phyloP scores from a whole-genome alignment of 306 rosid genomes.

The Quercus cerris region DNA sequence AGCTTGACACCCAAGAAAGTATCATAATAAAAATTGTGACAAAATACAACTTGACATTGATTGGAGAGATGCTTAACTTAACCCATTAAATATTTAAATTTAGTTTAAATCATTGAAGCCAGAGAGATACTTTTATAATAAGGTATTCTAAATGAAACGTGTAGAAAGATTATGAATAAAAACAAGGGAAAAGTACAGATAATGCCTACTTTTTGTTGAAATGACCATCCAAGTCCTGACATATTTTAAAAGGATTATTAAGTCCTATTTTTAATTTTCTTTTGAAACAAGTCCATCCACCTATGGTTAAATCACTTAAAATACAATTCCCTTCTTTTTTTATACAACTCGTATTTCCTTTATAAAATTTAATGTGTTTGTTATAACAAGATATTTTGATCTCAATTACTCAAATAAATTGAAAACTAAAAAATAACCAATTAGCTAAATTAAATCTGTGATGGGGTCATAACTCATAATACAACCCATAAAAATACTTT shows the following conservation, averaged over 20 bases:
- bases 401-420: background rate
- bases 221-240: background rate
- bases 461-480: background rate
- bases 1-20: background rate
- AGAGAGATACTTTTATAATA: background rate
- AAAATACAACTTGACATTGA: background rate
- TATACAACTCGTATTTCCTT: background rate
- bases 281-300: background rate
- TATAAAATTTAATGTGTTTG: background rate
- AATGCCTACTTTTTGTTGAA: background rate
- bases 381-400: background rate
- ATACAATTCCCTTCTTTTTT: background rate
- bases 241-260: background rate
- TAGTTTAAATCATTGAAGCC: background rate
- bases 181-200: background rate
- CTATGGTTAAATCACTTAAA: background rate
- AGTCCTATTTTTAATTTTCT: background rate
- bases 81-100: background rate
- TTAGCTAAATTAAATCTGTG: background rate
- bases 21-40: background rate
- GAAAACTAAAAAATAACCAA: background rate
- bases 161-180: background rate
- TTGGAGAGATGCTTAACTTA: background rate
- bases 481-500: no score
- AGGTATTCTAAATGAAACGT: background rate